Conservation (phyloP, 495 filamentous ascomycete genomes). For the Penicillium pancosmium region DNA sequence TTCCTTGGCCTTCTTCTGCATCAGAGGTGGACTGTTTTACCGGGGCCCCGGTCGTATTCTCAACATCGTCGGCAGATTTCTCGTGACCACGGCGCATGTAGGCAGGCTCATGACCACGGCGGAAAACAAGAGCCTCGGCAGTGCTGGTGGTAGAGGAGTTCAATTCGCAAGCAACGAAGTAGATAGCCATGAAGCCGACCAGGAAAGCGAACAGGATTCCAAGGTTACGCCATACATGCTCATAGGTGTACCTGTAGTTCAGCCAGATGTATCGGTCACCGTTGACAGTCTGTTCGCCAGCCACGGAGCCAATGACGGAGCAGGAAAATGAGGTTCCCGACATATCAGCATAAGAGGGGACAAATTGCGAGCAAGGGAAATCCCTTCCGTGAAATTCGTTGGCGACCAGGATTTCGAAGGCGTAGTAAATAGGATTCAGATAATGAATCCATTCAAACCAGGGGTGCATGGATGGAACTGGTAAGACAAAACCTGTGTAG, state of each 20-base stretch:
- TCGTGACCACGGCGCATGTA: conserved; percentile 22
- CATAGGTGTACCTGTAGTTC: conserved; percentile 55
- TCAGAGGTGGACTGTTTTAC: not conserved
- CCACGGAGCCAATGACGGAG: conserved; percentile 50
- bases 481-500: conserved; percentile 58
- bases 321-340: conserved; percentile 39
- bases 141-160: conserved; percentile 37
- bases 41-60: conserved; percentile 41
- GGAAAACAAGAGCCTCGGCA: conserved; percentile 47
- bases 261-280: conserved; percentile 29
- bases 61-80: conserved; percentile 27
- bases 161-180: conserved; percentile 43
- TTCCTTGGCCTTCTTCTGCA: conserved; percentile 47
- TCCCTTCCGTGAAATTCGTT: conserved; percentile 61
- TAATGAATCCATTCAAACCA: conserved; percentile 53
- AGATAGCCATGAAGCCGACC: conserved; percentile 55
- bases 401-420: conserved; percentile 45
- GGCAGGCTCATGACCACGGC: conserved; percentile 35
- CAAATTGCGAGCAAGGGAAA: conserved; percentile 46
- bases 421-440: conserved; percentile 46
- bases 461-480: conserved; percentile 52
- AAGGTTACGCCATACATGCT: conserved; percentile 66
- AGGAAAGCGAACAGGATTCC: conserved; percentile 66
- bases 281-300: conserved; percentile 42
- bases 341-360: conserved; percentile 51